Conservation (phyloP, 2,329 filamentous ascomycete species). For the Ophiostoma ulmi region DNA sequence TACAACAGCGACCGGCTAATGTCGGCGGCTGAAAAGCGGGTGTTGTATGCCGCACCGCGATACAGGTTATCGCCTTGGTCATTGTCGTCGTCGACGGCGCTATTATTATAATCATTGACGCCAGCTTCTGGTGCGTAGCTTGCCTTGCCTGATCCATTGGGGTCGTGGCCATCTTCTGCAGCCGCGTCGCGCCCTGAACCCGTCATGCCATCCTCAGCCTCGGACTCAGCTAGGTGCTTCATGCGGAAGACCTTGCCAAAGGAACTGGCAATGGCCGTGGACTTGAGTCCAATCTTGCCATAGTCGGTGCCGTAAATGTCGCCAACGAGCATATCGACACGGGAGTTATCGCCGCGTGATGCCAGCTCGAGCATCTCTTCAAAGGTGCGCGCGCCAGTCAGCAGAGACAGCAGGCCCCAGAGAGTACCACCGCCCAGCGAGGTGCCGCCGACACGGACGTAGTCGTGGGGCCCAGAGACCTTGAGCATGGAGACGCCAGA, state of each 20-base stretch:
- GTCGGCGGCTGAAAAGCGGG: conserved; percentile 71
- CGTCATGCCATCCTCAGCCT: conserved; percentile 61
- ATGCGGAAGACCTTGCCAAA: conserved; percentile 96
- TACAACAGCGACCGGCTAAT: conserved; percentile 88
- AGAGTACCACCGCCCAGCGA: conserved; percentile 95
- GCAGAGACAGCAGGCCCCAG: conserved; percentile 85
- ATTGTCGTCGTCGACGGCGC: neutral
- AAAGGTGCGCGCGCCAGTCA: conserved; percentile 92
- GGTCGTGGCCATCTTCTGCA: too few species aligned
- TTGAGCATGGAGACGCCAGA: conserved; percentile 97
- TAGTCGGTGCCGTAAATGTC: conserved; percentile 98
- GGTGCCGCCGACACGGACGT: conserved; percentile 87
- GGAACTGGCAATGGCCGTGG: conserved; percentile 88
- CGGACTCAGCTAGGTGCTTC: conserved; percentile 75
- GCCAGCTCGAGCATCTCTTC: conserved; percentile 95
- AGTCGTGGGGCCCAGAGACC: conserved; percentile 81
- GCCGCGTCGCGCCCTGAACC: conserved; percentile 32
- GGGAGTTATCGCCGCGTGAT: conserved; percentile 82
- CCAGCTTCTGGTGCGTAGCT: neutral
- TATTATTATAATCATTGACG: neutral
- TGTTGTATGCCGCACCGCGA: conserved; percentile 32
- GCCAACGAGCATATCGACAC: conserved; percentile 93
- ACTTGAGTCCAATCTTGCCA: conserved; percentile 91
- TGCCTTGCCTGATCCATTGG: conserved; percentile 54
- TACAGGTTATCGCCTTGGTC: conserved; percentile 18